Evolutionary conservation across 331 rosid species (phyloP).

Genomic region (Pyrus hybrid): DNA sequence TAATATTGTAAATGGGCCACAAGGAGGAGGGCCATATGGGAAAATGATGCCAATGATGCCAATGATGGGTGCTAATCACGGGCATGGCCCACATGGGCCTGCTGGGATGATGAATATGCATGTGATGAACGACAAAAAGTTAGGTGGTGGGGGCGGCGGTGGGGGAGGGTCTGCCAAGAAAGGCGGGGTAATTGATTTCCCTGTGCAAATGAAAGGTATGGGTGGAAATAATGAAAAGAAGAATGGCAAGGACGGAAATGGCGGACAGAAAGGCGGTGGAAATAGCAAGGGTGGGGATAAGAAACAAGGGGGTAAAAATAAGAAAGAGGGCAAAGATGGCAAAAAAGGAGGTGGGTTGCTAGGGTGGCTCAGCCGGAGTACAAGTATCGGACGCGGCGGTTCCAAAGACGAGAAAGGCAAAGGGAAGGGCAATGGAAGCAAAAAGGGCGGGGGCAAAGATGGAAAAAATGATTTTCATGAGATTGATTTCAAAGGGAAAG

Average conservation of each 20-base stretch:
- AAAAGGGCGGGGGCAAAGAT: conserved; percentile 39
- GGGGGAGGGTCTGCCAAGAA: conserved; percentile 39
- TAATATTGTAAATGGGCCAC: conserved; percentile 1
- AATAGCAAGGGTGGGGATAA: conserved; percentile 32
- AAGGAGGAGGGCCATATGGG: conserved; percentile 29
- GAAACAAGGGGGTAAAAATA: conserved; percentile 23
- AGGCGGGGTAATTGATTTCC: conserved; percentile 38
- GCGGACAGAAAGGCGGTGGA: conserved; percentile 24
- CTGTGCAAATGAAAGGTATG: conserved; percentile 28
- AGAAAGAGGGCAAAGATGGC: conserved; percentile 9
- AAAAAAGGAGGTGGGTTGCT: conserved; percentile 27
- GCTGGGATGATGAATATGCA: conserved; percentile 36
- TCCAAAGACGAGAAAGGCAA: conserved; percentile 5
- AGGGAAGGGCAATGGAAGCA: conserved; percentile 20
- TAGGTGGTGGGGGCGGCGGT: conserved; percentile 29
- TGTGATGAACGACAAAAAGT: conserved; percentile 45
- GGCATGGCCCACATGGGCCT: conserved; percentile 29
- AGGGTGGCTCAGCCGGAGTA: conserved; percentile 50
- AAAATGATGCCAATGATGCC: conserved; percentile 9
- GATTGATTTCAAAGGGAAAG: conserved; percentile 38
- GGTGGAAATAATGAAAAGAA: conserved; percentile 30
- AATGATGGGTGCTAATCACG: neutral
- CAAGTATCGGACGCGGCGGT: conserved; percentile 26
- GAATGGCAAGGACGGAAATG: conserved; percentile 25
- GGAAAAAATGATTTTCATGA: conserved; percentile 32